These are phyloP conservation scores for Phoma sp. DNA, from an alignment of 2,329 filamentous ascomycete genomes.

Conservation along the genomic window DNA sequence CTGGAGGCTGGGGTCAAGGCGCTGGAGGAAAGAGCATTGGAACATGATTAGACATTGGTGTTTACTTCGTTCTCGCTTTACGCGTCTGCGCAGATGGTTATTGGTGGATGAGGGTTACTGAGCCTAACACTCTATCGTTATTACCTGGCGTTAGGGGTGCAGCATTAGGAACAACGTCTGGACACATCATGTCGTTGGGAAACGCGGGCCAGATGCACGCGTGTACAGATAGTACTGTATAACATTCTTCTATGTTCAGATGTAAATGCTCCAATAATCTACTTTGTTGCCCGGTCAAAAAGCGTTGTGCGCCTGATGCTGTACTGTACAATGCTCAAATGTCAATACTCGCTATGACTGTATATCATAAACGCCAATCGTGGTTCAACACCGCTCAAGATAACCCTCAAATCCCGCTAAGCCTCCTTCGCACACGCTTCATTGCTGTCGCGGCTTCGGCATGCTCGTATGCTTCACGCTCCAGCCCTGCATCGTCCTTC, in stretches of 20 bases:
- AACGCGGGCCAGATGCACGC: not conserved
- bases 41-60: conserved; percentile 52
- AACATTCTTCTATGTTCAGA: not conserved
- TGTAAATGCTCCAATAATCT: not conserved
- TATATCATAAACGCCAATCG: not conserved
- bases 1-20: conserved; percentile 59
- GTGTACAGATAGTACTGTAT: conserved; percentile 9
- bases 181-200: not conserved
- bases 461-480: conserved; percentile 45
- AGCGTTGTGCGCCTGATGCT: no score
- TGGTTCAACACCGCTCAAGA: not conserved
- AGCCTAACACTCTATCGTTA: not conserved
- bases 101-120: not conserved
- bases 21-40: conserved; percentile 59
- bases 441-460: conserved; percentile 35
- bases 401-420: not conserved
- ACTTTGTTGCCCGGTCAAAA: no score
- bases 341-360: not conserved
- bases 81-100: not conserved
- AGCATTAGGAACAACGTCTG: not conserved
- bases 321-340: not conserved
- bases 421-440: not conserved
- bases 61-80: not conserved
- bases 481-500: conserved; percentile 60
- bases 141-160: conserved; percentile 1